These are phyloP conservation scores for Marasmius fiardii DNA, from an alignment of 1,284 basidiomycete genomes.

Conservation along the genomic window DNA sequence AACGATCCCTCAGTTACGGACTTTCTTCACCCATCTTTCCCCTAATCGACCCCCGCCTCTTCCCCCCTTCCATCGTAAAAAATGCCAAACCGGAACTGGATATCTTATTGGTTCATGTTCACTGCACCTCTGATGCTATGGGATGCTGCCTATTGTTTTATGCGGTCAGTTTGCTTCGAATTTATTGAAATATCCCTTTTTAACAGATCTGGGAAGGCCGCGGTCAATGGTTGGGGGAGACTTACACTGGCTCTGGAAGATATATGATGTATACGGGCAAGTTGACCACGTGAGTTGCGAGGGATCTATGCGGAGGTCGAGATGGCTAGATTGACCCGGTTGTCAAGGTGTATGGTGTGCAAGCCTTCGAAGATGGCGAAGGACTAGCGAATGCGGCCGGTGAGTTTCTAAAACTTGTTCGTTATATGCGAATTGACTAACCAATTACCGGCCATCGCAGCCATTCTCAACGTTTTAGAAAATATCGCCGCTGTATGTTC, in stretches of 20 bases:
- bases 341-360: conserved; percentile 43
- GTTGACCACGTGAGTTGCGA: conserved; percentile 41
- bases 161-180: conserved; percentile 9
- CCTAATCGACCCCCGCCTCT: background rate
- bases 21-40: background rate
- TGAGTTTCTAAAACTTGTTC: conserved; percentile 20
- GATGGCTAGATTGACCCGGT: background rate
- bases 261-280: conserved; percentile 44
- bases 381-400: conserved; percentile 57
- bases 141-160: conserved; percentile 17
- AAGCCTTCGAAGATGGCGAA: conserved; percentile 40
- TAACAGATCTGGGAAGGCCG: conserved; percentile 29
- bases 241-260: conserved; percentile 54
- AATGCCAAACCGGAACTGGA: conserved; percentile 10
- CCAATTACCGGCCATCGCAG: conserved; percentile 22
- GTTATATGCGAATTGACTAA: background rate
- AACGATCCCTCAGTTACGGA: background rate
- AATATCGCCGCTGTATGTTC: conserved; percentile 39
- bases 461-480: conserved; percentile 54
- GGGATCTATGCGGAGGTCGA: background rate
- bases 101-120: conserved; percentile 14
- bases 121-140: conserved; percentile 15
- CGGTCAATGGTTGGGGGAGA: conserved; percentile 51
- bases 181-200: background rate
- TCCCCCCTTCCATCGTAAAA: background rate